Base-by-base conservation (phyloP, 257 asterid species). In the Plectranthus barbatus region DNA sequence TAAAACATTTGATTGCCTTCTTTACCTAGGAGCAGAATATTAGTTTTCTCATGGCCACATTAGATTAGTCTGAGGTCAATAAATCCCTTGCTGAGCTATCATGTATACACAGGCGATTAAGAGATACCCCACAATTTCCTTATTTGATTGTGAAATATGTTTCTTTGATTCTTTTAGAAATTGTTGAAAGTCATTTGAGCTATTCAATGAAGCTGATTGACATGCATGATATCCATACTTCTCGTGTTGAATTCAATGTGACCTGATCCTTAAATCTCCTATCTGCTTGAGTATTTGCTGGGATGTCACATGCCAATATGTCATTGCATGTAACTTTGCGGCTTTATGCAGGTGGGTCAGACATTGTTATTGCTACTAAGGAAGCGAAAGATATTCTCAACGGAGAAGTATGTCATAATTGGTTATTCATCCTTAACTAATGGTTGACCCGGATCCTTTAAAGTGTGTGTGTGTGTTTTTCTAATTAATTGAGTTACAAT, bases 331-430 rank as follows among this genome's bases (percentile, higher is more conserved):
- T 70, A 40, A 70, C 60, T 54, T 36, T 15, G 29, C 5, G 26
- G 26, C 72, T 57, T 51, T 50, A 57, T 71, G 80, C 74, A 76
- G 80, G 71, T 71, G 76, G 62, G 40, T 47, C 69, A 39, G 53
- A 50, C 71, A 60, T 70, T 56, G 68, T 56, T 58, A 54, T 50
- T 33, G 72, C 68, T n/a, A n/a, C n/a, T 56, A 68, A 18, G 68
- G 71, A 70, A 56, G 74, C 71, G 55, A 61, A 61, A 66, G 72
- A 67, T 64, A 55, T 56, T 62, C 67, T 68, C 26, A 61, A 67
- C 59, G 61, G 59, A 62, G 80, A 71, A 75, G 80, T 76, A 76
- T 62, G 81, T 67, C 53, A 36, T 76, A 58, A 57, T 44, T 75
- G 54, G 69, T 65, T 67, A 58, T 68, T 64, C 53, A 15, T 63